phyloP scores from a whole-genome alignment of 345 rosid species.

The Rhizophora apiculata region DNA sequence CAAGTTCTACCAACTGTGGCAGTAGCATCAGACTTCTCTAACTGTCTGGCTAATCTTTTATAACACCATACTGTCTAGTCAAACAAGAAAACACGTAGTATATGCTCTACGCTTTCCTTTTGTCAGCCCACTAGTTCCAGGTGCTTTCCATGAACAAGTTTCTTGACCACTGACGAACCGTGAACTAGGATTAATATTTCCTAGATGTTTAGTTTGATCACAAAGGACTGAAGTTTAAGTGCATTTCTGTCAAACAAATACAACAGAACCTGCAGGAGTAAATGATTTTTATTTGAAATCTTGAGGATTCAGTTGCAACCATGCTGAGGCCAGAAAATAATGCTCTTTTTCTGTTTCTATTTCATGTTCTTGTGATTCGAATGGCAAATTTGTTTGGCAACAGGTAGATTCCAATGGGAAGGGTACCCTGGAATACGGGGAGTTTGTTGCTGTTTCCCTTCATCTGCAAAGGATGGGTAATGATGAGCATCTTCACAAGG shows the following conservation, averaged over 20 bases:
- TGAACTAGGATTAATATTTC: neutral
- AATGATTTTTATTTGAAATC: too few relatives aligned
- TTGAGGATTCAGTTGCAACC: too few relatives aligned
- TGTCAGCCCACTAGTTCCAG: neutral
- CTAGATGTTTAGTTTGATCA: neutral
- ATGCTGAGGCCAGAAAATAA: too few relatives aligned
- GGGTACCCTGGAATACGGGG: constrained; percentile 87
- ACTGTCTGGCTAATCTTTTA: neutral
- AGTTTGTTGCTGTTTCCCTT: constrained; percentile 85
- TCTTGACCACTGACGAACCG: neutral
- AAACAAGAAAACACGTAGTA: neutral
- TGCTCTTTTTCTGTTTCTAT: too few relatives aligned
- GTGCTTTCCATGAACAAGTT: neutral
- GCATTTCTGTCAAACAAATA: neutral
- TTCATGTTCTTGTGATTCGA: constrained; percentile 7
- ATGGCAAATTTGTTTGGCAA: constrained; percentile 24
- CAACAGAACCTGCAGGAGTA: too few relatives aligned
- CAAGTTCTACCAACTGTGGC: neutral
- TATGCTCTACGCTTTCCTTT: neutral
- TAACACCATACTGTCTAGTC: neutral
- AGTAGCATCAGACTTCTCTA: neutral
- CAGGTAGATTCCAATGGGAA: constrained; percentile 94
- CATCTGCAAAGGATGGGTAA: constrained; percentile 91
- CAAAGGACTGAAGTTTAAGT: neutral
- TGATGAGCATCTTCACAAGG: constrained; percentile 94